Base-by-base conservation (phyloP, 2,329 filamentous ascomycete genomes). In the Lasiodiplodia sp. region DNA sequence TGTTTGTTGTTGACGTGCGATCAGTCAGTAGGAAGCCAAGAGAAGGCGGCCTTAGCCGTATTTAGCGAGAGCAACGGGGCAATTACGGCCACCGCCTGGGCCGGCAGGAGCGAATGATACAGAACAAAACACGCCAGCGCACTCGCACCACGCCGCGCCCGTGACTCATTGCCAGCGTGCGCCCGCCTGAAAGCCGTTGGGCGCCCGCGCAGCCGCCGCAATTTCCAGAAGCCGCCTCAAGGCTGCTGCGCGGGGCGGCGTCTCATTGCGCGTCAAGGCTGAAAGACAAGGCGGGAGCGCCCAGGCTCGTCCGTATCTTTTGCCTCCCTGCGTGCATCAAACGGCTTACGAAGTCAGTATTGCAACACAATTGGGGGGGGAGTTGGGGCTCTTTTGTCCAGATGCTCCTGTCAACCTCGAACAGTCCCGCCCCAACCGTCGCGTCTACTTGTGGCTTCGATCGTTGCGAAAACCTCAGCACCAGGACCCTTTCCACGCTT, bases 1-100 rank as follows among this genome's bases (percentile, higher is more conserved):
- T 68, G 66, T 68, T 68, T 68, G 66, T 68, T 68, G 66, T 68
- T 68, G 66, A 68, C 56, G 65, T 68, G 37, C 65, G 65, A 62
- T 68, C 56, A 57, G 66, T 57, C 57, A 68, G 56, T 60, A 44
- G 66, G 55, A 68, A 57, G 62, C 66, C 62, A 62, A 68, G 66
- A 53, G 62, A 57, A 62, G 52, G 66, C 55, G 55, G 66, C 40
- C 53, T 47, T 57, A 57, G 56, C 57, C 66, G 62, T 68, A 68
- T 44, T 68, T 63, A 68, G 66, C 65, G 65, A 67, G 55, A 47
- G 44, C 34, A 53, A 58, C 55, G 44, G 44, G 60, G 60, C 58
- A 51, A 68, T 62, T 68, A 62, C 66, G 60, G 44, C 60, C 60
- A 68, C 66, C 66, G 66, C 66, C 57, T 40, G 52, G 62, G 44